These are phyloP conservation scores for Piper longum DNA, from an alignment of 164 flowering plant genomes.

Conservation along the genomic window DNA sequence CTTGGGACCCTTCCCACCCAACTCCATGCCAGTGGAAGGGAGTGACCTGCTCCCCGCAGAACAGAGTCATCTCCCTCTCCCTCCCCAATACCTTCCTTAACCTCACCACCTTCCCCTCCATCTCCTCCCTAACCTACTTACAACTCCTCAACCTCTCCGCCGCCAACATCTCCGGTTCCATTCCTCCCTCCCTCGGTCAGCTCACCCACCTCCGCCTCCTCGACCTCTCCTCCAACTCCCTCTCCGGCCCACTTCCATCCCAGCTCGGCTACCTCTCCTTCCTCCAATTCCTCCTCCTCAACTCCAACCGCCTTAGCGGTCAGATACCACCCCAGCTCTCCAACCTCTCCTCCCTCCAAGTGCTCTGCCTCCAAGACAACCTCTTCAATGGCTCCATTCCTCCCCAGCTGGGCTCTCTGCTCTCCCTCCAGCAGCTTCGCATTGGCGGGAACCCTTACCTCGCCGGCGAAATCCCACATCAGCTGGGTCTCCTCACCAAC, in stretches of 20 bases:
- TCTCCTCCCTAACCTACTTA: conserved; percentile 71
- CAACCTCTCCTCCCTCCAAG: conserved; percentile 55
- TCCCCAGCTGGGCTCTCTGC: conserved; percentile 45
- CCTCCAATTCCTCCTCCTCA: conserved; percentile 64
- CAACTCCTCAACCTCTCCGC: conserved; percentile 91
- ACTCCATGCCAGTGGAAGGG: conserved; percentile 93
- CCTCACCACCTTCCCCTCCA: conserved; percentile 52
- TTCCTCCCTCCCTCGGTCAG: conserved; percentile 57
- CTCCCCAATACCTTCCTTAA: conserved; percentile 81
- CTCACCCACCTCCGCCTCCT: conserved; percentile 54
- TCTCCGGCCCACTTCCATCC: conserved; percentile 56
- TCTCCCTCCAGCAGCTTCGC: conserved; percentile 65
- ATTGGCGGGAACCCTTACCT: conserved; percentile 77
- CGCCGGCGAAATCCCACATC: conserved; percentile 58
- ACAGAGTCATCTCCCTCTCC: conserved; percentile 72
- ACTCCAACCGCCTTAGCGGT: conserved; percentile 57
- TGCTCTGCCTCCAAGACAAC: conserved; percentile 82
- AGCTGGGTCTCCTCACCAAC: conserved; percentile 58
- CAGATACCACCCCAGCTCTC: conserved; percentile 52
- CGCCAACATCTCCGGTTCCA: conserved; percentile 75
- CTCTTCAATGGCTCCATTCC: conserved; percentile 73
- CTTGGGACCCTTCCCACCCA: conserved; percentile 68
- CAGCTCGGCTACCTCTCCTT: conserved; percentile 50
- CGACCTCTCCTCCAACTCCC: conserved; percentile 72
- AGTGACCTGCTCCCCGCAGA: conserved; percentile 70